Base-by-base conservation (phyloP, 768 basidiomycete species). In the Macrocybe gigantea region DNA sequence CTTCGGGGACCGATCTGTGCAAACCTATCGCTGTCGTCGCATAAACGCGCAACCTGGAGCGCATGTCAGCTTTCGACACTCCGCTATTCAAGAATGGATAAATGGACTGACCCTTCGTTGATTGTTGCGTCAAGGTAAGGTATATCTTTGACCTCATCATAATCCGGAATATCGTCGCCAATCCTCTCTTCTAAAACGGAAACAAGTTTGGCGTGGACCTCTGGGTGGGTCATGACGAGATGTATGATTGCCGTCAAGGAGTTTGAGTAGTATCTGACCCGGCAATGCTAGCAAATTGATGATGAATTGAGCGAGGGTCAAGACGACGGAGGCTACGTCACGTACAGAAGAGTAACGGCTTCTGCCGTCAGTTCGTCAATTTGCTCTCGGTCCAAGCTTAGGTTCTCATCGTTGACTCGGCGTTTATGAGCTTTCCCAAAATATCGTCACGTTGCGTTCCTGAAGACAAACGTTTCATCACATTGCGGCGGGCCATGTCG, bases 11-110 rank as follows among this genome's bases (percentile, higher is more conserved):
- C 13, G 57, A 39, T 15, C 70, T 56, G 14, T 63, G 67, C 1
- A 70, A 55, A 3, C 68, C 70, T 29, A 70, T 65, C 3, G 67
- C 67, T 13, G 62, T 64, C 15, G 67, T 67, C 7, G 65, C 65
- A 49, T 65, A 62, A 22, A 64, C 51, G 0, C 69, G 58, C 29
- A 71, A 56, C 0, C 64, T 63, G 33, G 10, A 29, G 33, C 40
- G 29, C 15, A 14, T n/a, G 45, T 46, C 32, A 41, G 22, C 33
- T 33, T 14, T 9, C n/a, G 15, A 22, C 29, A 38, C 15, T 33
- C 32, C 36, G 36, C 14, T 38, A 45, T 33, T n/a, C 22, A 31
- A 12, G 29, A 30, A 6, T 9, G 7, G n/a, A 32, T 46, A 14
- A 11, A 15, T 48, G 22, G 32, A 46, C 42, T 39, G 42, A 61